Evolutionary conservation across 768 basidiomycete species (phyloP).

Genomic region (Cytidiella melzeri): DNA sequence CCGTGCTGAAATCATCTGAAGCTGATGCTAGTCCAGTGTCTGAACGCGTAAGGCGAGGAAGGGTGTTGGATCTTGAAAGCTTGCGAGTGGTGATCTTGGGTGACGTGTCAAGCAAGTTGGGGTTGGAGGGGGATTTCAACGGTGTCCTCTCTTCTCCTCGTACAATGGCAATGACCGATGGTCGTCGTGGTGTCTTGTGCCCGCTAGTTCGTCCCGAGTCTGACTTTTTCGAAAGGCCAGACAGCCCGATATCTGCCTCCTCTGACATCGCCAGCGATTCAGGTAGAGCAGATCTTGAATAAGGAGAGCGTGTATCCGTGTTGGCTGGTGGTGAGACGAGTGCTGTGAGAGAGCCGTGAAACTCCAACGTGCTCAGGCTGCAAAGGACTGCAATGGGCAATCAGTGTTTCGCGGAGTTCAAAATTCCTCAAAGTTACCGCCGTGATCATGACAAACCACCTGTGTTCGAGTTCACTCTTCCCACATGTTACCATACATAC

Average conservation of each 20-base stretch:
- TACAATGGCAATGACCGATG: slow-evolving; percentile 5
- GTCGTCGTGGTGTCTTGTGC: slow-evolving; percentile 8
- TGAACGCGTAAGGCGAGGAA: slow-evolving; percentile 33
- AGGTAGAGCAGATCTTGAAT: too few species aligned
- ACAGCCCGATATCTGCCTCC: slow-evolving; percentile 24
- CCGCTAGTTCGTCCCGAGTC: slow-evolving; percentile 5
- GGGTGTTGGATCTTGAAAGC: slow-evolving; percentile 40
- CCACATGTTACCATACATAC: too few species aligned
- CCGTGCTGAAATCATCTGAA: slow-evolving; percentile 27
- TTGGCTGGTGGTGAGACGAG: too few species aligned
- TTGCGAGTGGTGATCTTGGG: slow-evolving; percentile 16
- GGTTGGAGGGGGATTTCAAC: slow-evolving; percentile 31
- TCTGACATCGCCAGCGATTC: slow-evolving; percentile 10
- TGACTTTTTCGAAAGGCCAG: slow-evolving; percentile 14
- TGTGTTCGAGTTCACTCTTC: too few species aligned
- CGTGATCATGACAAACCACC: too few species aligned
- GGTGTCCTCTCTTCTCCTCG: slow-evolving; percentile 10
- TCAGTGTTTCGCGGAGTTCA: too few species aligned
- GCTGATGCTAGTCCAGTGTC: slow-evolving; percentile 10
- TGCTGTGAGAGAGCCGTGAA: too few species aligned
- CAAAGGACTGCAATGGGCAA: too few species aligned
- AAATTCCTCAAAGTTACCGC: too few species aligned
- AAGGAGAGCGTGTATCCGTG: too few species aligned
- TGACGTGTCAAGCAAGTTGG: slow-evolving; percentile 17
- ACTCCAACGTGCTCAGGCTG: too few species aligned